phyloP scores from a whole-genome alignment of 2,329 filamentous ascomycete species.

The Xylaria multiplex region DNA sequence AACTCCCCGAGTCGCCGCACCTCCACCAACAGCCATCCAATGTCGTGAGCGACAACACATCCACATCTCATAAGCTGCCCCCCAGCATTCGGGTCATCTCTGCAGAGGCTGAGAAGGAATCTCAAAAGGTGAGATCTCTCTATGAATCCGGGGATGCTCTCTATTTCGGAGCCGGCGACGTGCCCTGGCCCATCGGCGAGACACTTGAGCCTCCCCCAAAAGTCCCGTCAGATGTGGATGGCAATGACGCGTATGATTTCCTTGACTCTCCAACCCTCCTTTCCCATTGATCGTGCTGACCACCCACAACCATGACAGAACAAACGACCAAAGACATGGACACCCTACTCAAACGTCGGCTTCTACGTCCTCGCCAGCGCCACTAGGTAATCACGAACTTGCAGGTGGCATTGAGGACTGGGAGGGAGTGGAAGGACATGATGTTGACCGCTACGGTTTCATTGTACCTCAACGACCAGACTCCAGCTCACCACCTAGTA shows the following conservation, averaged over 20 bases:
- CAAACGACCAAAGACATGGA: constrained; percentile 46
- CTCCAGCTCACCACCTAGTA: constrained; percentile 49
- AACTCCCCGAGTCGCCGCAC: constrained; percentile 34
- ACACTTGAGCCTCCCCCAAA: constrained; percentile 61
- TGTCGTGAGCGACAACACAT: constrained; percentile 25
- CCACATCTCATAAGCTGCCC: constrained; percentile 40
- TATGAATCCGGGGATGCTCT: constrained; percentile 66
- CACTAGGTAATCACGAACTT: constrained; percentile 60
- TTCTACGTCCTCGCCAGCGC: constrained; percentile 48
- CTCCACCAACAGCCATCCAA: constrained; percentile 11
- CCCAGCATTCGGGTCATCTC: constrained; percentile 65
- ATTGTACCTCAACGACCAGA: constrained; percentile 61
- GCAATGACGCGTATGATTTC: constrained; percentile 68
- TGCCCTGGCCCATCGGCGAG: constrained; percentile 58
- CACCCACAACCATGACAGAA: constrained; percentile 44
- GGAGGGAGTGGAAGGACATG: constrained; percentile 69
- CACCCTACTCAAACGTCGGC: constrained; percentile 46
- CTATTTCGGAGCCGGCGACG: constrained; percentile 63
- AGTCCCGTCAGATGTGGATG: constrained; percentile 62
- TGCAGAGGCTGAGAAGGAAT: constrained; percentile 68
- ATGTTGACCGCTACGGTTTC: constrained; percentile 76
- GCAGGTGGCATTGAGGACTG: constrained; percentile 73
- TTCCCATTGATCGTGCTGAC: constrained; percentile 46
- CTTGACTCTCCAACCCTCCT: constrained; percentile 52
- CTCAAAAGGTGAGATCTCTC: constrained; percentile 74